Percentiles rank a stretch among this genome's conserved stretches.
phyloP scores from a whole-genome alignment of 768 basidiomycete species.

The Suillus lakei region DNA sequence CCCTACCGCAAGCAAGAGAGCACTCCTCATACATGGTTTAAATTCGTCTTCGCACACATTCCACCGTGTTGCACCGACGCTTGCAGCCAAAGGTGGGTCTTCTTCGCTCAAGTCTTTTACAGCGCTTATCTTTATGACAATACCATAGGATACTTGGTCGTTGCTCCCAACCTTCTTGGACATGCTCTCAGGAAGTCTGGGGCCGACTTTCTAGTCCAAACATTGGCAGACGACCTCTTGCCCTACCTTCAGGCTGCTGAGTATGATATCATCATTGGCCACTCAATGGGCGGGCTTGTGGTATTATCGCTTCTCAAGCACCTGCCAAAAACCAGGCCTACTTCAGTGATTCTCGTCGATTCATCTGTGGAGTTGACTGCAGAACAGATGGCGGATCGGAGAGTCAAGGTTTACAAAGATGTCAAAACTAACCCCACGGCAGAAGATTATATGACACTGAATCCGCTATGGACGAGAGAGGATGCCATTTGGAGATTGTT shows the following conservation, averaged over 20 bases:
- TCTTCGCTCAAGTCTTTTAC: too few species aligned
- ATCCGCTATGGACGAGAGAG: constrained; percentile 8
- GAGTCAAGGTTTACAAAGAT: background rate
- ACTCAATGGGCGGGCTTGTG: constrained; percentile 26
- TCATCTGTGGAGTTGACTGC: constrained; percentile 11
- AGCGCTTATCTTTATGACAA: background rate
- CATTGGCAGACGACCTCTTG: constrained; percentile 7
- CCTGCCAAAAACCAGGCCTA: constrained; percentile 12
- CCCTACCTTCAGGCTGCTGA: constrained; percentile 6
- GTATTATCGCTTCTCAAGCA: constrained; percentile 18
- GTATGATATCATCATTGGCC: constrained; percentile 19
- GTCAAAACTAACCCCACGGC: background rate
- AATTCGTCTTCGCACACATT: constrained; percentile 17
- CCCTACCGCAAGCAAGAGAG: constrained; percentile 21
- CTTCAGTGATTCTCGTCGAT: constrained; percentile 24
- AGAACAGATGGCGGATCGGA: constrained; percentile 6
- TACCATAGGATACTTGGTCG: constrained; percentile 28
- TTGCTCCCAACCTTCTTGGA: constrained; percentile 27
- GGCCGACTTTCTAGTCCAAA: background rate
- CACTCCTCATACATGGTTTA: constrained; percentile 26
- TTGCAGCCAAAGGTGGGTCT: constrained; percentile 22
- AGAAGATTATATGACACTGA: constrained; percentile 8
- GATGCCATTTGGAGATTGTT: constrained; percentile 15
- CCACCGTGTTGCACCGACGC: constrained; percentile 16
- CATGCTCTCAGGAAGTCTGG: constrained; percentile 19